Percentiles rank a stretch among this genome's conserved stretches.
These are phyloP conservation scores for Russula lepida DNA, from an alignment of 768 basidiomycete species.

Conservation along the genomic window DNA sequence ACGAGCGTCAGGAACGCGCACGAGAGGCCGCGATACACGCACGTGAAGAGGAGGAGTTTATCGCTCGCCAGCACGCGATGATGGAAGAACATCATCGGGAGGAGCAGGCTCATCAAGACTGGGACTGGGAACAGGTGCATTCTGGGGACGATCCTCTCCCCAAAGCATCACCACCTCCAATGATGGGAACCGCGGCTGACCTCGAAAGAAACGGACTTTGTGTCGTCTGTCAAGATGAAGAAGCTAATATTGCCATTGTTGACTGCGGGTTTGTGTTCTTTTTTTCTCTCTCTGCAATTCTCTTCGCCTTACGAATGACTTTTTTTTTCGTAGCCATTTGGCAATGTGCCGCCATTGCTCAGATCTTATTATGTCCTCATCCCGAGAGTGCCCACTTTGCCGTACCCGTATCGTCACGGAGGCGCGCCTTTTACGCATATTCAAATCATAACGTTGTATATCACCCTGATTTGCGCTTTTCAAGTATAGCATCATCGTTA, in stretches of 20 bases:
- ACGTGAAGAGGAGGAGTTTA: slow-evolving; percentile 23
- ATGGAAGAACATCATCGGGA: slow-evolving; percentile 27
- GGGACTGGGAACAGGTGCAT: slow-evolving; percentile 12
- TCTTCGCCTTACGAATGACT: not conserved
- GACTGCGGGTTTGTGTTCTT: slow-evolving; percentile 77
- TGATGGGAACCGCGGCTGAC: slow-evolving; percentile 23
- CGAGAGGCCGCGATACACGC: slow-evolving; percentile 36
- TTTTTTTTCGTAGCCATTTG: slow-evolving; percentile 48
- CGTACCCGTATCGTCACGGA: slow-evolving; percentile 83
- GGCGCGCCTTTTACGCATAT: slow-evolving; percentile 71
- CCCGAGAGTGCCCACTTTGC: slow-evolving; percentile 85
- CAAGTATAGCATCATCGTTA: not conserved
- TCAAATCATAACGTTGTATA: slow-evolving; percentile 33
- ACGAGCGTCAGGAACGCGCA: slow-evolving; percentile 50
- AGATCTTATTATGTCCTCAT: slow-evolving; percentile 68
- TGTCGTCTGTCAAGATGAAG: slow-evolving; percentile 90
- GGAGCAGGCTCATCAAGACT: slow-evolving; percentile 23
- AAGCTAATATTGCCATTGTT: slow-evolving; percentile 87
- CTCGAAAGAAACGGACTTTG: slow-evolving; percentile 72
- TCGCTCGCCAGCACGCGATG: slow-evolving; percentile 17
- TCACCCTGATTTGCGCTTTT: not conserved
- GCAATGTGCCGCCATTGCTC: slow-evolving; percentile 73
- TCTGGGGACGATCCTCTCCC: slow-evolving; percentile 3
- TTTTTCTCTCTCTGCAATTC: not conserved
- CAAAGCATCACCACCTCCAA: slow-evolving; percentile 24